Percentiles rank a stretch among this genome's conserved stretches.
Conservation (phyloP, 148 eudicot species). For the Polygonum maritimum region DNA sequence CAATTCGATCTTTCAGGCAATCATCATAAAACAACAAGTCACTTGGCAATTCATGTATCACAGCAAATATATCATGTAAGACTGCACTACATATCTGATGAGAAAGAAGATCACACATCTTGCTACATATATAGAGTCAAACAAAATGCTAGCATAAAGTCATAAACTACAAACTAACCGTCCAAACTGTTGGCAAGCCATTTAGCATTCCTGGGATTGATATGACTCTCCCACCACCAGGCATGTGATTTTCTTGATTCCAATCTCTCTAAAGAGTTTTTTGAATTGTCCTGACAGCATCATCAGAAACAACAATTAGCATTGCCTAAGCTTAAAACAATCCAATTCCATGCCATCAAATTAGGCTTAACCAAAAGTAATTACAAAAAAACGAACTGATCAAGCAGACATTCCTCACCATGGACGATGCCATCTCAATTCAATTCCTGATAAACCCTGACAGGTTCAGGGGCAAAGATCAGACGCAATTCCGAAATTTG, state of each 20-base stretch:
- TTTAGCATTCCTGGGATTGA: slow-evolving; percentile 62
- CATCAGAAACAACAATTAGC: background rate
- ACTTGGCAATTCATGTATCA: background rate
- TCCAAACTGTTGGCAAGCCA: slow-evolving; percentile 79
- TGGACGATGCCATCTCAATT: background rate
- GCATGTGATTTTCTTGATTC: slow-evolving; percentile 51
- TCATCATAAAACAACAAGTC: background rate
- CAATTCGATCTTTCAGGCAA: background rate
- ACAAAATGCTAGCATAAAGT: background rate
- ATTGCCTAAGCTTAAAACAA: background rate
- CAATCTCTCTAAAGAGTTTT: slow-evolving; percentile 23
- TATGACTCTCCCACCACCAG: slow-evolving; percentile 89
- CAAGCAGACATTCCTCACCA: background rate
- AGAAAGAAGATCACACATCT: background rate
- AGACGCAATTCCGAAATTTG: background rate
- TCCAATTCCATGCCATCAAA: background rate
- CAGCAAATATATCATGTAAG: background rate
- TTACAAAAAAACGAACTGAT: background rate
- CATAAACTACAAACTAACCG: slow-evolving; percentile 36
- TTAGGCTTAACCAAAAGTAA: background rate
- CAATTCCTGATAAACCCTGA: background rate
- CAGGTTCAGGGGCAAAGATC: background rate
- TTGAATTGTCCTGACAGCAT: background rate
- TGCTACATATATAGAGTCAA: background rate
- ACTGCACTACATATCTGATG: background rate